Evolutionary conservation across 768 basidiomycete species (phyloP).

Genomic region (Neoboletus brunneissimus): DNA sequence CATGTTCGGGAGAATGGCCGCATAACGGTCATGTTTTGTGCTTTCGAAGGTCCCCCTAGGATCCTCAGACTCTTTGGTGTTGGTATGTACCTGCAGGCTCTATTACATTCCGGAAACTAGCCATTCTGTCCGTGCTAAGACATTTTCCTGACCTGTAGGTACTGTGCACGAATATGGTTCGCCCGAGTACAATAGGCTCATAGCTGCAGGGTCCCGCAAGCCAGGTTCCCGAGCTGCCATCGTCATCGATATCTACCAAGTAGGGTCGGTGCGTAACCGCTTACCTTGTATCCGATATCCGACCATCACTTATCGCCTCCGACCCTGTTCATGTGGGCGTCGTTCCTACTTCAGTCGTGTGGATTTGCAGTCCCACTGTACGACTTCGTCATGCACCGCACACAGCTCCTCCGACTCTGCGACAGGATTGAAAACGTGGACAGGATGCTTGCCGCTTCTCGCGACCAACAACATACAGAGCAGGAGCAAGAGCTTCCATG

Average conservation of each 20-base stretch:
- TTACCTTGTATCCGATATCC: background rate
- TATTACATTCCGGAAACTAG: background rate
- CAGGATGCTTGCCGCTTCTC: conserved; percentile 17
- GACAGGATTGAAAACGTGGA: conserved; percentile 43
- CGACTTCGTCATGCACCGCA: conserved; percentile 55
- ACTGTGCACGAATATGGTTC: conserved; percentile 62
- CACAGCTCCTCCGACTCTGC: conserved; percentile 42
- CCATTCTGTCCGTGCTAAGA: background rate
- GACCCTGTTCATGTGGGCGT: background rate
- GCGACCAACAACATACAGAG: background rate
- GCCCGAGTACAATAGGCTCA: conserved; percentile 53
- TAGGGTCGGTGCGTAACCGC: conserved; percentile 39
- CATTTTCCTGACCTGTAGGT: conserved; percentile 34
- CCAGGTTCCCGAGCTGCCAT: conserved; percentile 62
- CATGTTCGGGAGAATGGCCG: conserved; percentile 63
- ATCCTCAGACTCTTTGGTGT: conserved; percentile 57
- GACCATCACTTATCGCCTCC: background rate
- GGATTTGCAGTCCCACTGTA: conserved; percentile 65
- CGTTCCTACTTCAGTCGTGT: conserved; percentile 50
- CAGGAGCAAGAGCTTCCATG: background rate
- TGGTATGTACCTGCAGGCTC: conserved; percentile 35
- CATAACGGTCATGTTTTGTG: conserved; percentile 60
- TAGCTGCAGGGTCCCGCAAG: conserved; percentile 45
- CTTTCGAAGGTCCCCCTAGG: conserved; percentile 60
- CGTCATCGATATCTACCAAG: conserved; percentile 58